These are phyloP conservation scores for Moesziomyces aphidis DNA, from an alignment of 1,284 basidiomycete genomes.

Conservation along the genomic window DNA sequence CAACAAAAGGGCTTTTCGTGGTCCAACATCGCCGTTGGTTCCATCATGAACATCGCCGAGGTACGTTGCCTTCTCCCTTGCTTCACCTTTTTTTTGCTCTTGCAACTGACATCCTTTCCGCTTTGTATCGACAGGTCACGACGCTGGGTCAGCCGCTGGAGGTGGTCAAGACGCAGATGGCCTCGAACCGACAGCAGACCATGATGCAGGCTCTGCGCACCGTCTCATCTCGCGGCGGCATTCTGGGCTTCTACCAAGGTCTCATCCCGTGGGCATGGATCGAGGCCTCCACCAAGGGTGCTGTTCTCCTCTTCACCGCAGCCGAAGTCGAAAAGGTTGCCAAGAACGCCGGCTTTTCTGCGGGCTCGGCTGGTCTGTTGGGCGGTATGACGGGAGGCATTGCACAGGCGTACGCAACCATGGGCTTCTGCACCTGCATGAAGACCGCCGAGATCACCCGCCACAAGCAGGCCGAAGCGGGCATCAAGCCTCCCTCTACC, in stretches of 20 bases:
- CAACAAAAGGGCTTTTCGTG: conserved; percentile 87
- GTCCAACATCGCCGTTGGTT: conserved; percentile 99
- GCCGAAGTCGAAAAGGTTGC: conserved; percentile 87
- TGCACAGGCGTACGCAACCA: conserved; percentile 98
- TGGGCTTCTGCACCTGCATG: conserved; percentile 90
- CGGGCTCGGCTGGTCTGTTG: conserved; percentile 85
- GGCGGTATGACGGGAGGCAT: conserved; percentile 98
- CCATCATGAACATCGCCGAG: conserved; percentile 77
- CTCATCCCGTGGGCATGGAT: conserved; percentile 99
- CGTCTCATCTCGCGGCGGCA: conserved; percentile 91
- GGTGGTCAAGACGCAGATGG: conserved; percentile 86
- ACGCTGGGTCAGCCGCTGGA: conserved; percentile 98
- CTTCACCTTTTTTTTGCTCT: neutral
- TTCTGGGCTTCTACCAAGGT: conserved; percentile 94
- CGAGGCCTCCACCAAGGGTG: conserved; percentile 98
- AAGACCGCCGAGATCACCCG: conserved; percentile 90
- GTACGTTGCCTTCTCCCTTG: conserved; percentile 76
- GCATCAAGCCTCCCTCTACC: conserved; percentile 90
- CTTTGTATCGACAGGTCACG: conserved; percentile 77
- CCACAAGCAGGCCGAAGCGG: conserved; percentile 90
- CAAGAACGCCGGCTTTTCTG: conserved; percentile 78
- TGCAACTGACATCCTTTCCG: conserved; percentile 12
- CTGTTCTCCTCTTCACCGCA: conserved; percentile 93
- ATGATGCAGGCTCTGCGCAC: conserved; percentile 88
- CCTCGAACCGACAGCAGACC: conserved; percentile 74